A percentile compares a stretch with the other conserved stretches of the same genome.
Conservation (phyloP, 192 early-diverging fungal species). For the Entomortierella parvispora region DNA sequence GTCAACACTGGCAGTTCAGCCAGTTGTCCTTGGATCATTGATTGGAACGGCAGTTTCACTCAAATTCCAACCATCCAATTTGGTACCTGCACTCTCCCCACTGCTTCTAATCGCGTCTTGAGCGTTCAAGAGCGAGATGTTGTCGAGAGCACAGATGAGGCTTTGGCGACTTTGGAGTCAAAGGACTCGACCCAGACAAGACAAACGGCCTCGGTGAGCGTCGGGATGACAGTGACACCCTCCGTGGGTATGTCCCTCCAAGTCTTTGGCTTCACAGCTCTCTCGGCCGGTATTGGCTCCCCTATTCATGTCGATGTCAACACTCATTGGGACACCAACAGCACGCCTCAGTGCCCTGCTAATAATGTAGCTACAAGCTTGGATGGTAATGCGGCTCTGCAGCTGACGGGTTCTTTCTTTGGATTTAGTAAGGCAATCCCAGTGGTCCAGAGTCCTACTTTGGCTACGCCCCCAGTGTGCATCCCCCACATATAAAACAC, state of each 20-base stretch:
- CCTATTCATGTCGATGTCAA: conserved; percentile 24
- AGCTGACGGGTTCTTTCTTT: conserved; percentile 24
- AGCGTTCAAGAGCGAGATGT: too few relatives aligned
- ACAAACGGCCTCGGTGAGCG: conserved; percentile 18
- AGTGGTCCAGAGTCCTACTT: conserved; percentile 9
- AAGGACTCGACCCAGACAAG: conserved; percentile 1
- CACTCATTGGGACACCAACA: conserved; percentile 35
- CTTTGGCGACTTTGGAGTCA: too few relatives aligned
- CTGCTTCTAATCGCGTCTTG: conserved; percentile 4
- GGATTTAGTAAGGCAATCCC: conserved; percentile 30
- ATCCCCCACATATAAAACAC: conserved; percentile 5
- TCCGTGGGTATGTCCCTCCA: conserved; percentile 15
- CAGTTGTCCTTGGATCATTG: conserved; percentile 36
- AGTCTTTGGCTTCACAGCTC: conserved; percentile 15
- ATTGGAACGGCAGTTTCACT: conserved; percentile 35
- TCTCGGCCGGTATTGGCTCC: conserved; percentile 21
- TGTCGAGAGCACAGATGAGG: too few relatives aligned
- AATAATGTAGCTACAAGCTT: conserved; percentile 15
- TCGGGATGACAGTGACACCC: conserved; percentile 26
- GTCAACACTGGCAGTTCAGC: conserved; percentile 35
- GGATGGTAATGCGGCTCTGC: conserved; percentile 19
- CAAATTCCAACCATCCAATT: conserved; percentile 30
- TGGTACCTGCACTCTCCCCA: conserved; percentile 26
- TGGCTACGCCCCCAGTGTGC: conserved; percentile 19
- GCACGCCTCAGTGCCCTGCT: conserved; percentile 19